Conservation (phyloP, 495 filamentous ascomycete species). For the Annulohypoxylon moriforme region DNA sequence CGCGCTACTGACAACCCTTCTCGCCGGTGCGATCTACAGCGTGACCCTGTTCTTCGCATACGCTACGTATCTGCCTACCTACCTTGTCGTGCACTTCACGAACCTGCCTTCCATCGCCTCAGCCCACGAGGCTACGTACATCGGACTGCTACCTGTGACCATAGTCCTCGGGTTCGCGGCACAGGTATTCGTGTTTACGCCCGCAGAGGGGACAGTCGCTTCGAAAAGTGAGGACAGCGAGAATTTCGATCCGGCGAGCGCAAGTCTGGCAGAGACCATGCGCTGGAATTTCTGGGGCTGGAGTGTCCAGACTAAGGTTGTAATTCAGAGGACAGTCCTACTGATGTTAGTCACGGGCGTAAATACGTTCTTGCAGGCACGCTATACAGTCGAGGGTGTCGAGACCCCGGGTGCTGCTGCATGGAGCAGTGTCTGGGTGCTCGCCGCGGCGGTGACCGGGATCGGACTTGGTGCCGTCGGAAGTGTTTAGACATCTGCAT, state of each 20-base stretch:
- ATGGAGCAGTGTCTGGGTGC: constrained; percentile 77
- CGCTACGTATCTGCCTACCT: constrained; percentile 71
- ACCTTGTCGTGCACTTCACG: constrained; percentile 76
- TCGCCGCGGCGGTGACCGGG: constrained; percentile 69
- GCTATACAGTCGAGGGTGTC: constrained; percentile 71
- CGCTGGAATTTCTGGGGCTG: constrained; percentile 71
- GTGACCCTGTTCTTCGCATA: constrained; percentile 72
- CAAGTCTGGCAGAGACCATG: constrained; percentile 68
- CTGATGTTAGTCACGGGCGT: constrained; percentile 65
- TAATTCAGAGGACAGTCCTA: constrained; percentile 71
- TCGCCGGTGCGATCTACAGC: constrained; percentile 75
- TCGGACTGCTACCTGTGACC: constrained; percentile 66
- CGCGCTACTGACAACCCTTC: constrained; percentile 69
- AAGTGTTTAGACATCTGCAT: constrained; percentile 44
- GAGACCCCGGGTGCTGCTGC: constrained; percentile 72
- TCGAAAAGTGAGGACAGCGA: constrained; percentile 9
- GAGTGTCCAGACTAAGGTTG: constrained; percentile 70
- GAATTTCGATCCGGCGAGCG: constrained; percentile 65
- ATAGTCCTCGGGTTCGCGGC: constrained; percentile 72
- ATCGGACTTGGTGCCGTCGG: constrained; percentile 66
- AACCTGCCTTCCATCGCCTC: constrained; percentile 71
- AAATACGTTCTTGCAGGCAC: constrained; percentile 74
- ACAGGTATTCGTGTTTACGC: constrained; percentile 79
- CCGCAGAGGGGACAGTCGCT: constrained; percentile 63
- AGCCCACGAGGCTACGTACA: constrained; percentile 68